Evolutionary conservation across 208 protist genomes (phyloP), one percentile per base, ranked within the genome.

Genomic region (Crithidia sp.): DNA sequence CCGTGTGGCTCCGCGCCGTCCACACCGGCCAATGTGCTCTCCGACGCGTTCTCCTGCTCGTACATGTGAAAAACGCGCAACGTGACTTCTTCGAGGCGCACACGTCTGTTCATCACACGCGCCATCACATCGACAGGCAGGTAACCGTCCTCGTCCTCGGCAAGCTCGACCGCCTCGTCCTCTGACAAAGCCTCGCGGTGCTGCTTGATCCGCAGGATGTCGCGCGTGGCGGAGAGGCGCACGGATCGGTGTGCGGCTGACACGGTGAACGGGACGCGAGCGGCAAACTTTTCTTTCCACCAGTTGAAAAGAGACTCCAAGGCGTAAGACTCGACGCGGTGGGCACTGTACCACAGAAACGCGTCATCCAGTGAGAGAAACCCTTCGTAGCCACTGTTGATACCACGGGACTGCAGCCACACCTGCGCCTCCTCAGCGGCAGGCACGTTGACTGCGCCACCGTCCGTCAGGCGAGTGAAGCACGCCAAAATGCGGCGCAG

Each of bases 331-430:
- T 71, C 52, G 16, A 62, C 73, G 14, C 77, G 75, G 49, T 82
- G 59, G 16, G 57, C 54, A 37, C 77, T 68, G 71, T 87, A 87
- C 82, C 82, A 87, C 6, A 71, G 71, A 49, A 64, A 45, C 7
- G 55, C 71, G 28, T 68, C 53, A 9, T 74, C 56, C 9, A 85
- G 59, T 3, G 81, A 77, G 39, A 82, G 56, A 55, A 69, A 71
- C 5, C 73, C 72, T 43, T 73, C 63, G 71, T 52, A 59, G 17
- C 63, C 71, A 39, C 16, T 47, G 49, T 69, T 60, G 41, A 65
- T 5, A 4, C 45, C 39, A 16, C 43, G 67, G 7, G 67, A 55
- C 12, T 44, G 67, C 67, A 79, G 67, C 74, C 74, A 79, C 43
- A 40, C 40, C 16, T 60, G 74, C 13, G 67, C 67, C 52, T 74